Conservation (phyloP, 2,329 filamentous ascomycete genomes). For the Microdochium paspali region DNA sequence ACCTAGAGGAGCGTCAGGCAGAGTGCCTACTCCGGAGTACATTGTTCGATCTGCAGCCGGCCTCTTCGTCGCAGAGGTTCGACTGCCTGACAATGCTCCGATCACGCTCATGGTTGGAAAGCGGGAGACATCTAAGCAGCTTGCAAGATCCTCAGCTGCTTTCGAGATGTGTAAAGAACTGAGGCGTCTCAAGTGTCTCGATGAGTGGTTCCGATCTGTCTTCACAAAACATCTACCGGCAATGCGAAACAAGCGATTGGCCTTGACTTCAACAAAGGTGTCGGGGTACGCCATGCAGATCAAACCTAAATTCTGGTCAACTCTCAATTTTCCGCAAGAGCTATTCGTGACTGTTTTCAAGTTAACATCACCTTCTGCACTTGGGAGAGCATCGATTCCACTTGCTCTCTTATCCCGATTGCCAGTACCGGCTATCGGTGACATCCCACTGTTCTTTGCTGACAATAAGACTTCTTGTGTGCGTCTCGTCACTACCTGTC, state of each 20-base stretch:
- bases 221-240: constrained; percentile 62
- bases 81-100: constrained; percentile 67
- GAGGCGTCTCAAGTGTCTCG: constrained; percentile 54
- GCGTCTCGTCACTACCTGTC: constrained; percentile 32
- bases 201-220: constrained; percentile 65
- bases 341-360: constrained; percentile 56
- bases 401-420: constrained; percentile 64
- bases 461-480: constrained; percentile 51
- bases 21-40: constrained; percentile 41
- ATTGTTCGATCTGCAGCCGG: constrained; percentile 44
- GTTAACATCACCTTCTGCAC: constrained; percentile 42
- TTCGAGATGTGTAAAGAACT: constrained; percentile 73
- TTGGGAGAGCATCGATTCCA: constrained; percentile 51
- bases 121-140: constrained; percentile 57
- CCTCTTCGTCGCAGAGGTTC: constrained; percentile 67
- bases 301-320: constrained; percentile 69
- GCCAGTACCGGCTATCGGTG: constrained; percentile 52
- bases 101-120: constrained; percentile 57
- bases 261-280: constrained; percentile 69
- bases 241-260: constrained; percentile 81
- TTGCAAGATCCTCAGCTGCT: constrained; percentile 82
- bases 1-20: constrained; percentile 27
- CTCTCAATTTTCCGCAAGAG: constrained; percentile 31
- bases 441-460: constrained; percentile 65
- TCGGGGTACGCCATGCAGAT: constrained; percentile 66